Conservation (phyloP, 805 yeast genomes). For the Barnettozyma pratensis region DNA sequence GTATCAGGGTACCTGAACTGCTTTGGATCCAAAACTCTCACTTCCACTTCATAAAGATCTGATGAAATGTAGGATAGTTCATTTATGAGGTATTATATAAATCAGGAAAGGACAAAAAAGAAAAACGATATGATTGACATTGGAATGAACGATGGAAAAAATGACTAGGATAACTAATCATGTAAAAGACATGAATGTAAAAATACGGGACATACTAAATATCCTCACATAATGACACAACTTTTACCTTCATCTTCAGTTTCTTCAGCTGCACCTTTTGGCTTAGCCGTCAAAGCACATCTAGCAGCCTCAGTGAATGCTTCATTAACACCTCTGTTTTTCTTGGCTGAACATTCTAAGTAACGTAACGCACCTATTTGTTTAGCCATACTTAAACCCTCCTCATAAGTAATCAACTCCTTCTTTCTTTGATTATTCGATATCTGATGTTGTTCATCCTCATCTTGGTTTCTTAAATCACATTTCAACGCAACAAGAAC, state of each 20-base stretch:
- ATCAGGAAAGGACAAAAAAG: too few species aligned
- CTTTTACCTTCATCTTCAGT: slow-evolving; percentile 28
- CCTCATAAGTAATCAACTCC: slow-evolving; percentile 77
- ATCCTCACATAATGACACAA: slow-evolving; percentile 37
- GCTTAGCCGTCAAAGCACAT: slow-evolving; percentile 86
- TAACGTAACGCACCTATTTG: slow-evolving; percentile 91
- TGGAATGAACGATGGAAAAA: too few species aligned
- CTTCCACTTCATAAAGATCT: too few species aligned
- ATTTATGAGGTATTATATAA: too few species aligned
- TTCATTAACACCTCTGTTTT: slow-evolving; percentile 97
- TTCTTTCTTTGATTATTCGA: slow-evolving; percentile 25
- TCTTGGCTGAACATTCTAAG: slow-evolving; percentile 94
- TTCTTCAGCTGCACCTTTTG: slow-evolving; percentile 62
- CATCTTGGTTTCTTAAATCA: slow-evolving; percentile 75
- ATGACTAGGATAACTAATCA: too few species aligned
- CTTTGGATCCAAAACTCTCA: too few species aligned
- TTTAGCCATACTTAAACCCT: slow-evolving; percentile 90
- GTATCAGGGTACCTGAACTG: too few species aligned
- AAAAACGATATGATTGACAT: too few species aligned
- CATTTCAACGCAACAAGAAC: slow-evolving; percentile 94
- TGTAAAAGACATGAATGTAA: background rate
- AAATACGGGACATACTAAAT: background rate
- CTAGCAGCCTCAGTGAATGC: slow-evolving; percentile 98
- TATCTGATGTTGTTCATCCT: slow-evolving; percentile 35
- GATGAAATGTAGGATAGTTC: too few species aligned